phyloP scores from a whole-genome alignment of 768 basidiomycete species.

The Phanerochaete carnosa region DNA sequence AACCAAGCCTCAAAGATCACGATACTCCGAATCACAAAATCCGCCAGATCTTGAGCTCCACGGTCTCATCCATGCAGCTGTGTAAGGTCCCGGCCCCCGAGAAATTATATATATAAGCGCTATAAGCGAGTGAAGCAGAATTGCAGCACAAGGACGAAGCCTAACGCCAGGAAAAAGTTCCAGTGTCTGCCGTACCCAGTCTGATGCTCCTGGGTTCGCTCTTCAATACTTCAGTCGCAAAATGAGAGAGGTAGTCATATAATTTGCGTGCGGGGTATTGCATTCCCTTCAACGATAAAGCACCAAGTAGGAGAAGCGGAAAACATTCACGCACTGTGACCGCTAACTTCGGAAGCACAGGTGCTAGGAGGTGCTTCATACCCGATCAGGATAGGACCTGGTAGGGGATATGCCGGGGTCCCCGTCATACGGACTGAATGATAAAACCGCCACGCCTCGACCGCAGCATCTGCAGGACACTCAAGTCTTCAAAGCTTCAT shows the following conservation, averaged over 20 bases:
- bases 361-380: conserved; percentile 51
- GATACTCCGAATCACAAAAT: too few relatives aligned
- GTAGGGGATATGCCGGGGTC: too few relatives aligned
- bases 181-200: conserved; percentile 96
- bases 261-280: conserved; percentile 79
- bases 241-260: not conserved
- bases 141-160: conserved; percentile 73
- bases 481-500: too few relatives aligned
- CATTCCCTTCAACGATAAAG: conserved; percentile 85
- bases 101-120: too few relatives aligned
- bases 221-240: not conserved
- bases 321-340: conserved; percentile 51
- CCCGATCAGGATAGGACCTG: too few relatives aligned
- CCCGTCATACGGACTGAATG: too few relatives aligned
- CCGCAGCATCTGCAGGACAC: too few relatives aligned
- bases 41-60: too few relatives aligned
- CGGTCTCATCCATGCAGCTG: too few relatives aligned
- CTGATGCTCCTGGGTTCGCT: conserved; percentile 70
- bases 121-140: conserved; percentile 66
- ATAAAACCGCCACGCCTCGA: too few relatives aligned
- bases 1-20: too few relatives aligned
- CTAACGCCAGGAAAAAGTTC: conserved; percentile 98
- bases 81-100: too few relatives aligned
- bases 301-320: conserved; percentile 73
- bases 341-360: conserved; percentile 49